Evolutionary conservation across 1,284 basidiomycete genomes (phyloP).

Genomic region (Cryptococcus neoformans): DNA sequence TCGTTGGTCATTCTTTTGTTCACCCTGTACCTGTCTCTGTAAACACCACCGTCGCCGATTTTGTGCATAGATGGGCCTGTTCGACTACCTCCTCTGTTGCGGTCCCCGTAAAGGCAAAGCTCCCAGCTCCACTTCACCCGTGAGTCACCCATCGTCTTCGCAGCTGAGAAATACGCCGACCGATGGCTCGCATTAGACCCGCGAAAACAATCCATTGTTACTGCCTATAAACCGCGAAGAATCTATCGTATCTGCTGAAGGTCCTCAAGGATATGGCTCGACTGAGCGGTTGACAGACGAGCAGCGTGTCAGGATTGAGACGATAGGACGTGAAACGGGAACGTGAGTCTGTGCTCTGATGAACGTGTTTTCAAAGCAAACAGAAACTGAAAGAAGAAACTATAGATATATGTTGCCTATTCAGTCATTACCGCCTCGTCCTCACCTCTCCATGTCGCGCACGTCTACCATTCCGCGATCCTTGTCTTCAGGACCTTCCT

Average conservation of each 20-base stretch:
- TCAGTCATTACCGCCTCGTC: background rate
- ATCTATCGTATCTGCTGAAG: slow-evolving; percentile 15
- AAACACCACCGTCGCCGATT: background rate
- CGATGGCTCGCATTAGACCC: too few species aligned
- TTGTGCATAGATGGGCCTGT: background rate
- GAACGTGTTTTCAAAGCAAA: background rate
- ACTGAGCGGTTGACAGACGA: slow-evolving; percentile 18
- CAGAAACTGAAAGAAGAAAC: background rate
- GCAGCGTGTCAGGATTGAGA: slow-evolving; percentile 17
- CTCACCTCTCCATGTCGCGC: background rate
- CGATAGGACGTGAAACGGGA: slow-evolving; percentile 16
- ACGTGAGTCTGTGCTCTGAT: slow-evolving; percentile 9
- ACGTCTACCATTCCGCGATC: background rate
- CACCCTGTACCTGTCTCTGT: background rate
- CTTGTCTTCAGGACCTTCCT: slow-evolving; percentile 5
- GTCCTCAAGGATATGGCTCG: slow-evolving; percentile 10
- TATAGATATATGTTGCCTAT: slow-evolving; percentile 22
- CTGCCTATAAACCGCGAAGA: too few species aligned
- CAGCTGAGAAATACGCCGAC: too few species aligned
- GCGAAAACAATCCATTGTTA: too few species aligned
- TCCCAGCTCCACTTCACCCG: background rate
- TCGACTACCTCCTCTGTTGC: background rate
- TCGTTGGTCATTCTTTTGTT: background rate
- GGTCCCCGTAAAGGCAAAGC: background rate
- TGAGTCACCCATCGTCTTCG: background rate